Conservation (phyloP, 306 rosid genomes). For the Inga oerstediana region DNA sequence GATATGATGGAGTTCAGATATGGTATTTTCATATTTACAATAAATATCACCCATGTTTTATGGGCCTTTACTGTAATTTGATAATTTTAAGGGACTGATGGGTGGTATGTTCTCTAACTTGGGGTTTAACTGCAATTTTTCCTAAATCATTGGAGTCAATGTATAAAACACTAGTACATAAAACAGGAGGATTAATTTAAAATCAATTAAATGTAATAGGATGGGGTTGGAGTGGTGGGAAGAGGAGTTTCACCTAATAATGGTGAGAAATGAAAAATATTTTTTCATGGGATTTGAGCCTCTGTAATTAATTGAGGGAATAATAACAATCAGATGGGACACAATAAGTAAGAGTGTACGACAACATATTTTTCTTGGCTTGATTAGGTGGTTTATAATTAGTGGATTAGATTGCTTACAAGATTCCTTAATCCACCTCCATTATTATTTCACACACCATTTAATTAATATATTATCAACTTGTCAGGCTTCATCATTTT, state of each 20-base stretch:
- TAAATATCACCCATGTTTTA: no score
- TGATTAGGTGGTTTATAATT: constrained; percentile 7
- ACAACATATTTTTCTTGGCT: constrained; percentile 28
- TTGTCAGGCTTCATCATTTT: not conserved
- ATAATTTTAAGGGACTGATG: no score
- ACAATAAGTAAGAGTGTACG: constrained; percentile 3
- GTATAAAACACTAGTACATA: no score
- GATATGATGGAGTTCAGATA: no score
- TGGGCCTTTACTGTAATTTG: no score
- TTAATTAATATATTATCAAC: constrained; percentile 5
- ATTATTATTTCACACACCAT: constrained; percentile 34
- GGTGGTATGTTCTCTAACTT: no score
- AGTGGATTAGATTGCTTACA: constrained; percentile 21
- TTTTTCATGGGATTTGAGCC: constrained; percentile 36
- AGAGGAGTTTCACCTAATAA: constrained; percentile 21
- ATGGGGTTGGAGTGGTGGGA: not conserved
- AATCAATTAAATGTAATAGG: not conserved
- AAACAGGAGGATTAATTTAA: not conserved
- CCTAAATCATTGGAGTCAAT: no score
- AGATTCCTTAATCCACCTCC: constrained; percentile 14
- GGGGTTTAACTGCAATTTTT: no score
- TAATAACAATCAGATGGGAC: constrained; percentile 18
- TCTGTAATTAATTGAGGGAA: constrained; percentile 11
- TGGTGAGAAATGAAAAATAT: constrained; percentile 23
- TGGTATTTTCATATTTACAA: no score